Evolutionary conservation across 352 stramenopile genomes (phyloP), one percentile per base, ranked within the genome.

Genomic region (Aphanomyces stellatus): DNA sequence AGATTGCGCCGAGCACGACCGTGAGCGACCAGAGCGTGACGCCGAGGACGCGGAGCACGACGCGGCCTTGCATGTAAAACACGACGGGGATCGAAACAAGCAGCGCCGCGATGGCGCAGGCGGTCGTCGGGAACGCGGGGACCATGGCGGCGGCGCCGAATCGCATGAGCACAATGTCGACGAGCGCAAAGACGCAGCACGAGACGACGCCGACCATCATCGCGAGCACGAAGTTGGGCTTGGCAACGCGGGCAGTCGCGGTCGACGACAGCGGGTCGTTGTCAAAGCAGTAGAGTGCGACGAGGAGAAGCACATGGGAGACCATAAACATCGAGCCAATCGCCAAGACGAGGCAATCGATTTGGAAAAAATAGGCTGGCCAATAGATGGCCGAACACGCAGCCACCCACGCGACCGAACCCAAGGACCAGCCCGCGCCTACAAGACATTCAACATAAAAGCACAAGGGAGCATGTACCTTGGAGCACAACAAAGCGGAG

Each of bases 11-110:
- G 2, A 87, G 66, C 2, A 87, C 68, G 33, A 87, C 67, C 17
- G 78, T 85, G 62, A 85, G 81, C 15, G 78, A 87, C 78, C 78
- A 85, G 13, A 87, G 68, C 19, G 78, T 76, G 46, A 70, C 80
- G 8, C 78, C 78, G 0, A 82, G 63, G 22, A 87, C 76, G 24
- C 82, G 61, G 34, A 82, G 83, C 11, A 87, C 65, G 13, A 85
- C 70, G n/a, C 77, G 78, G 10, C 78, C 76, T 31, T 77, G 71
- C 17, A 81, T 65, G 0, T 73, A 71, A 53, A 81, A 76, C 31
- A 77, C 78, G 51, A 82, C 62, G 2, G 76, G 76, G 25, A 87
- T 83, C 6, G 78, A 80, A 0, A 72, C 76, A 28, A 87, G 76
- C n/a, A 87, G 65, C n/a, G 74, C 78, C 25, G 76, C 27, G 1